A percentile compares a stretch with the other conserved stretches of the same genome.
Evolutionary conservation across 345 rosid species (phyloP).

Genomic region (Eucalyptus pauciflora): DNA sequence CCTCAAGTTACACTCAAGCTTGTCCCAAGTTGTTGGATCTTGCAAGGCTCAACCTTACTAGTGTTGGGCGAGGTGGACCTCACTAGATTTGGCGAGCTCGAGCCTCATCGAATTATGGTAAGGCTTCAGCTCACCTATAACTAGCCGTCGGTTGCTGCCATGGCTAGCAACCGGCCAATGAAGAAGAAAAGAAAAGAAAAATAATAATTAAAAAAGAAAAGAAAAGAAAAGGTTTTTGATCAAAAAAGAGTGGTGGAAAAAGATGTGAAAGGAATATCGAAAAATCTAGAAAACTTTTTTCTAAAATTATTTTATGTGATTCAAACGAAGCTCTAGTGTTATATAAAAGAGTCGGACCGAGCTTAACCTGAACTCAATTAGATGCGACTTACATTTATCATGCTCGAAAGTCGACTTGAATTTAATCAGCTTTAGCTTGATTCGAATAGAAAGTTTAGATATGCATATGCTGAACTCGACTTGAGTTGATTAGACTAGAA

Average conservation of each 20-base stretch:
- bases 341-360: rapidly evolving
- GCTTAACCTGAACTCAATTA: rapidly evolving
- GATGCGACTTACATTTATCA: background rate
- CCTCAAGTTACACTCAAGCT: too few relatives aligned
- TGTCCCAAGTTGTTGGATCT: too few relatives aligned
- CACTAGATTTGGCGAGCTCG: rapidly evolving
- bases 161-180: rapidly evolving
- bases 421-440: background rate
- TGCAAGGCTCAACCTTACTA: rapidly evolving
- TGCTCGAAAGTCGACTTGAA: background rate
- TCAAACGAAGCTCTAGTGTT: background rate
- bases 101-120: too few relatives aligned
- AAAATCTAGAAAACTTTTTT: too few relatives aligned
- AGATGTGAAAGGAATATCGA: too few relatives aligned
- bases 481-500: background rate
- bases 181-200: too few relatives aligned
- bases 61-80: too few relatives aligned
- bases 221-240: too few relatives aligned
- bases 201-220: too few relatives aligned
- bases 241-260: too few relatives aligned
- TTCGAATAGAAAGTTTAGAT: background rate
- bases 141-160: rapidly evolving
- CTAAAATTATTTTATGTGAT: too few relatives aligned
- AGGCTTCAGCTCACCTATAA: too few relatives aligned
- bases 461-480: rapidly evolving